Conservation (phyloP, 2,329 filamentous ascomycete genomes). For the Cytospora mali region DNA sequence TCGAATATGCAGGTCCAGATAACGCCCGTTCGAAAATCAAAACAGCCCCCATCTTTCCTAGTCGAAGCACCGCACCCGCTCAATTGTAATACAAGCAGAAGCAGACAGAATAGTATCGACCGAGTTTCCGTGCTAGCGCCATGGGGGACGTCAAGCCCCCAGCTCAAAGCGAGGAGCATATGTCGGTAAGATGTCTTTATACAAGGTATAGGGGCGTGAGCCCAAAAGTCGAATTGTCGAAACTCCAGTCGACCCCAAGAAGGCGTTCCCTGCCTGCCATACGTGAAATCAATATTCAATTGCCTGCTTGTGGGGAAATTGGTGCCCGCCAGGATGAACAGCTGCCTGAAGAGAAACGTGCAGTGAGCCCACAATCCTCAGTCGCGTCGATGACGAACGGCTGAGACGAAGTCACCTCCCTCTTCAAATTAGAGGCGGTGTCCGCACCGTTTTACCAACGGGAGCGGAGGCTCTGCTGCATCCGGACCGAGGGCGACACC, state of each 20-base stretch:
- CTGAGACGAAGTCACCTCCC: conserved; percentile 38
- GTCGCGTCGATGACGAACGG: conserved; percentile 43
- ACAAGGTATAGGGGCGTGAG: conserved; percentile 34
- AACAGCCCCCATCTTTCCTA: conserved; percentile 45
- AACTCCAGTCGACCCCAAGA: conserved; percentile 36
- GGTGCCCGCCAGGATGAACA: conserved; percentile 56
- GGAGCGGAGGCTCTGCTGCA: conserved; percentile 57
- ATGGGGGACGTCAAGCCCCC: conserved; percentile 35
- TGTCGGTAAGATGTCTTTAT: conserved; percentile 40
- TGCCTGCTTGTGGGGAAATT: conserved; percentile 45
- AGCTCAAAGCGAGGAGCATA: conserved; percentile 38
- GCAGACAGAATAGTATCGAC: conserved; percentile 38
- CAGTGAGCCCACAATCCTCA: conserved; percentile 39
- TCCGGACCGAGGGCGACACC: conserved; percentile 60
- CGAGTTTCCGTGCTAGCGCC: conserved; percentile 36
- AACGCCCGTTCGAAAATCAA: conserved; percentile 50
- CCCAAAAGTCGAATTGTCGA: conserved; percentile 32
- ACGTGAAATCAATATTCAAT: conserved; percentile 44
- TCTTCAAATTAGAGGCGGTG: conserved; percentile 39
- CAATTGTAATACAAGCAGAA: conserved; percentile 33
- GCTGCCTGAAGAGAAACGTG: conserved; percentile 43
- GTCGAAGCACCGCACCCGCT: conserved; percentile 39
- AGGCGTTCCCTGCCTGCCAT: conserved; percentile 39
- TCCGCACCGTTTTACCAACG: conserved; percentile 53
- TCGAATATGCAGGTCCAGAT: conserved; percentile 30